Conservation (phyloP, 2,329 filamentous ascomycete genomes). For the Verticillium alfalfae region DNA sequence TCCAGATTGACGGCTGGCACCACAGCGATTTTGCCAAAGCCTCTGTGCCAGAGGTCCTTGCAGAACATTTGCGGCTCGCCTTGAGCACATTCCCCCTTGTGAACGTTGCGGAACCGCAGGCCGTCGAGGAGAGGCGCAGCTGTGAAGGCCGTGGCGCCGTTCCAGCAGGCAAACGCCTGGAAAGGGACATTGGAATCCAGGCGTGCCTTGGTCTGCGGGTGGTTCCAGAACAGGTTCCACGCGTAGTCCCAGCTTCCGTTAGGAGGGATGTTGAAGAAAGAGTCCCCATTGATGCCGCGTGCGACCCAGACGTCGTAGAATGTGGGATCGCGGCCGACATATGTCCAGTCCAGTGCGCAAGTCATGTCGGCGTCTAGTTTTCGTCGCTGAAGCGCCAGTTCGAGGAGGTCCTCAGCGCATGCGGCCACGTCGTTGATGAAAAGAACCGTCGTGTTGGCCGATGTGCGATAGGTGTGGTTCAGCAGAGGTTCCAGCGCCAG, state of each 20-base stretch:
- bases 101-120: conserved; percentile 33
- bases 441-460: conserved; percentile 33
- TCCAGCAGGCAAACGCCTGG: conserved; percentile 59
- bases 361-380: conserved; percentile 48
- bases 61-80: conserved; percentile 52
- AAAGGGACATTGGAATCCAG: conserved; percentile 37
- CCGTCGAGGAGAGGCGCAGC: conserved; percentile 39
- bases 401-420: conserved; percentile 49
- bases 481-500: conserved; percentile 42
- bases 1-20: conserved; percentile 51
- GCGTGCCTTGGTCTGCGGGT: conserved; percentile 25
- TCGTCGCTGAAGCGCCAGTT: conserved; percentile 34
- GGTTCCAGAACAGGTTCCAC: conserved; percentile 48
- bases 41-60: conserved; percentile 49
- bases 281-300: conserved; percentile 44
- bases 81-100: conserved; percentile 40
- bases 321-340: conserved; percentile 32
- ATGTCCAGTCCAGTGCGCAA: conserved; percentile 55
- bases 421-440: conserved; percentile 50
- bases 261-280: conserved; percentile 47
- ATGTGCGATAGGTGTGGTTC: conserved; percentile 13
- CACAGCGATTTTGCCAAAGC: conserved; percentile 47
- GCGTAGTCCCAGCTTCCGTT: conserved; percentile 43
- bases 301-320: conserved; percentile 54
- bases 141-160: conserved; percentile 44